Conservation (phyloP, 306 rosid genomes). For the Herpetospermum pedunculosum region DNA sequence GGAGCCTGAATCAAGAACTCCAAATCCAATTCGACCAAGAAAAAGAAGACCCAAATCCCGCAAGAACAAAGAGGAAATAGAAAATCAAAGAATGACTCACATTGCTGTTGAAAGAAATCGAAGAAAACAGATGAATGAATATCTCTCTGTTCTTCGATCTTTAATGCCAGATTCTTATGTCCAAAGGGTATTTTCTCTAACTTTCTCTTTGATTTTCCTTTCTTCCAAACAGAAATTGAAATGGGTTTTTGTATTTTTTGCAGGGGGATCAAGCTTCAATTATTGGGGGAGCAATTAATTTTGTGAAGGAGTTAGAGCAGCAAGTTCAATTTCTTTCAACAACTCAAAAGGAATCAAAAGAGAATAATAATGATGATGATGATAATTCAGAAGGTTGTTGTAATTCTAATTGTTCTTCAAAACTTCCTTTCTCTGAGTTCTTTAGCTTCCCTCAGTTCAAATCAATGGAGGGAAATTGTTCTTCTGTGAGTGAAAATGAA, state of each 20-base stretch:
- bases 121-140: conserved; percentile 87
- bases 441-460: conserved; percentile 84
- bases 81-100: conserved; percentile 97
- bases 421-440: conserved; percentile 70
- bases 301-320: conserved; percentile 86
- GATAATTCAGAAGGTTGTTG: not conserved
- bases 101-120: conserved; percentile 94
- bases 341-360: not conserved
- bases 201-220: not conserved
- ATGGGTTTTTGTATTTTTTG: not conserved
- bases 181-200: conserved; percentile 56
- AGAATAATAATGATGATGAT: not conserved
- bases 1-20: conserved; percentile 10
- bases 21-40: conserved; percentile 19
- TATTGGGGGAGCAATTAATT: conserved; percentile 87
- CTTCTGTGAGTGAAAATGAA: conserved; percentile 1
- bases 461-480: conserved; percentile 13
- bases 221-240: not conserved
- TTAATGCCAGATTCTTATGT: conserved; percentile 85
- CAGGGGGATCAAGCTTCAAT: conserved; percentile 97
- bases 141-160: conserved; percentile 81
- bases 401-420: not conserved
- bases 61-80: conserved; percentile 81
- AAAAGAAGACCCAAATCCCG: conserved; percentile 53
- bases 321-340: conserved; percentile 46